Conservation (phyloP, 2,329 filamentous ascomycete genomes). For the Epichloe hybrida region DNA sequence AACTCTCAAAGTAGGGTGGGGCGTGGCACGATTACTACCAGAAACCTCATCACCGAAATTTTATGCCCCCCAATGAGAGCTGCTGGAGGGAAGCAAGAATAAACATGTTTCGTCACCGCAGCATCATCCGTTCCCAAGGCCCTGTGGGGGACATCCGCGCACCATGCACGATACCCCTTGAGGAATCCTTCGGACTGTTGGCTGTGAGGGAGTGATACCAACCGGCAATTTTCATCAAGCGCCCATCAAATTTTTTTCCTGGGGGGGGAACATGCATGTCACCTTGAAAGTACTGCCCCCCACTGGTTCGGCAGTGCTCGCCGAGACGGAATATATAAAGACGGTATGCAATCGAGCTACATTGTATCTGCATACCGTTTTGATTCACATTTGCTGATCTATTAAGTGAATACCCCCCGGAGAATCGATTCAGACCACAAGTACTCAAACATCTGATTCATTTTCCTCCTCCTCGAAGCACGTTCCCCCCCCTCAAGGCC, state of each 20-base stretch:
- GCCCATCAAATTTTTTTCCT: neutral
- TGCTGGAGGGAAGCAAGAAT: neutral
- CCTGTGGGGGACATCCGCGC: neutral
- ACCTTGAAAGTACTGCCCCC: neutral
- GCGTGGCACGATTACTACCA: too few species aligned
- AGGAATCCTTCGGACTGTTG: neutral
- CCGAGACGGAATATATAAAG: neutral
- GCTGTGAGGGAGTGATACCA: neutral
- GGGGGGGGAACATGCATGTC: too few species aligned
- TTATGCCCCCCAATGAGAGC: neutral
- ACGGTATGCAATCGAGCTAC: neutral
- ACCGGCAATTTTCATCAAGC: neutral
- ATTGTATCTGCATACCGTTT: neutral
- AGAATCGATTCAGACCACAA: too few species aligned
- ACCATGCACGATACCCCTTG: neutral
- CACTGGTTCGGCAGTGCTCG: neutral
- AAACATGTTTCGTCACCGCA: neutral
- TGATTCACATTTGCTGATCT: neutral
- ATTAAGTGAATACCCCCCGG: too few species aligned
- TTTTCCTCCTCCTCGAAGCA: too few species aligned
- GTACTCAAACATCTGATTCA: too few species aligned
- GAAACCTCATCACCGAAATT: neutral
- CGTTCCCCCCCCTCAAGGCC: too few species aligned
- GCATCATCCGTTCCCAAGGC: neutral
- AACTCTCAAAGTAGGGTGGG: too few species aligned